These are phyloP conservation scores for Medicago ruthenica DNA, from an alignment of 306 rosid genomes.

Conservation along the genomic window DNA sequence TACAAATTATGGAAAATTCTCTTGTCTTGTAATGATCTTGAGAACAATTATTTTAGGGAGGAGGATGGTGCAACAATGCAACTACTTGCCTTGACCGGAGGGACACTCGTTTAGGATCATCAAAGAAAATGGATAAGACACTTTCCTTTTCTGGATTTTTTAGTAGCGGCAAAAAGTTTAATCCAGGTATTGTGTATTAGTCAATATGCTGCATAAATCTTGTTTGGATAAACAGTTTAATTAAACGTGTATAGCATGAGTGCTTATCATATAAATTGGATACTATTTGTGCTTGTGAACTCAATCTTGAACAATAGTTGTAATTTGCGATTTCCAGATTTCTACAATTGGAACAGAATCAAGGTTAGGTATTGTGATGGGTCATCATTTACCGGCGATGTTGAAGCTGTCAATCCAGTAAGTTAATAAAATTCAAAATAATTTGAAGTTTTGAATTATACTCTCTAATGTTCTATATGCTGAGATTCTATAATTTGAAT, in stretches of 20 bases:
- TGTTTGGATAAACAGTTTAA: neutral
- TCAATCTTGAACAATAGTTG: slow-evolving; percentile 1
- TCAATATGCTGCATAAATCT: neutral
- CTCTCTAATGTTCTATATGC: neutral
- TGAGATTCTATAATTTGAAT: slow-evolving; percentile 23
- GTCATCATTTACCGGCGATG: slow-evolving; percentile 87
- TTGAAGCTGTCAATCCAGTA: slow-evolving; percentile 73
- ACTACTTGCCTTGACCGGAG: slow-evolving; percentile 69
- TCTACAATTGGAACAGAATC: slow-evolving; percentile 84
- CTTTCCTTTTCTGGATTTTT: slow-evolving; percentile 75
- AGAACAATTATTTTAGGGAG: slow-evolving; percentile 65
- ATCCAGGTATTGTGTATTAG: slow-evolving; percentile 66
- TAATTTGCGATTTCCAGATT: slow-evolving; percentile 53
- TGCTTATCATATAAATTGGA: neutral
- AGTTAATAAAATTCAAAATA: slow-evolving; percentile 42
- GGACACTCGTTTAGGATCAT: slow-evolving; percentile 82
- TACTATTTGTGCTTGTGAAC: neutral
- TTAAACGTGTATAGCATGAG: neutral
- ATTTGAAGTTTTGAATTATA: neutral
- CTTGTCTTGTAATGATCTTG: slow-evolving; percentile 18
- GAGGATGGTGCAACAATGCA: slow-evolving; percentile 93
- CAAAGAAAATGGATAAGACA: slow-evolving; percentile 60
- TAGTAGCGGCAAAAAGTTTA: slow-evolving; percentile 57
- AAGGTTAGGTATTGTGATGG: slow-evolving; percentile 94
- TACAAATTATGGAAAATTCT: slow-evolving; percentile 15